Base-by-base conservation (phyloP, 176 grass and related monocot species). In the Paspalum notatum region DNA sequence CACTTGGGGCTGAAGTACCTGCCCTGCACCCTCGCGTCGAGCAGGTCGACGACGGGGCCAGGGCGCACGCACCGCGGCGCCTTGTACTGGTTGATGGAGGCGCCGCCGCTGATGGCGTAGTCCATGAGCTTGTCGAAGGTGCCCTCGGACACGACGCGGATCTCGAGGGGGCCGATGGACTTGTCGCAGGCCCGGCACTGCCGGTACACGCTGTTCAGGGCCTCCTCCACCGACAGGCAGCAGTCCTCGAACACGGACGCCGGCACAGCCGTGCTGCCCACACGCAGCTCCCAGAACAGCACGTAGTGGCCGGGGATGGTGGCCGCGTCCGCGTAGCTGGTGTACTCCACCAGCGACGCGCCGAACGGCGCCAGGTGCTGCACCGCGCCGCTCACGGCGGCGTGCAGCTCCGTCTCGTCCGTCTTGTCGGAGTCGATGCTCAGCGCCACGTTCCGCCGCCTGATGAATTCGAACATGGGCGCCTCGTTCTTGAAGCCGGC, bases 81-180 rank as follows among this genome's bases (percentile, higher is more conserved):
- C 87, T 99, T 99, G 84, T 99, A 99, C 87, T 99, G 96, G 88
- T 99, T 99, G 76, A 99, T 95, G 61, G 92, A 95, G 3, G 96
- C 92, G 57, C 93, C 96, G 52, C 84, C 90, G 84, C 90, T 99
- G 49, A 99, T 79, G 39, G 96, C 93, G 72, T 93, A 99, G 85
- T 99, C 96, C 96, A 99, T 99, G 49, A 99, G 81, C 80, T 99
- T 99, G 82, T 99, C 96, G 79, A 99, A 99, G 20, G 93, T 99
- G 54, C 96, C 96, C 66, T 99, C 91, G 40, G 86, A 85, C 51
- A 99, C 96, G 43, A 93, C 58, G 47, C 93, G 84, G 17, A 99
- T 99, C 90, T 99, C 96, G 20, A 99, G 85, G 45, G 96, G 90
- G 0, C 96, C 89, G 50, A 99, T 93, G 27, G 93, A 99, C 73